phyloP scores from a whole-genome alignment of 2,329 filamentous ascomycete genomes.

The Pseudogymnoascus pannorum region DNA sequence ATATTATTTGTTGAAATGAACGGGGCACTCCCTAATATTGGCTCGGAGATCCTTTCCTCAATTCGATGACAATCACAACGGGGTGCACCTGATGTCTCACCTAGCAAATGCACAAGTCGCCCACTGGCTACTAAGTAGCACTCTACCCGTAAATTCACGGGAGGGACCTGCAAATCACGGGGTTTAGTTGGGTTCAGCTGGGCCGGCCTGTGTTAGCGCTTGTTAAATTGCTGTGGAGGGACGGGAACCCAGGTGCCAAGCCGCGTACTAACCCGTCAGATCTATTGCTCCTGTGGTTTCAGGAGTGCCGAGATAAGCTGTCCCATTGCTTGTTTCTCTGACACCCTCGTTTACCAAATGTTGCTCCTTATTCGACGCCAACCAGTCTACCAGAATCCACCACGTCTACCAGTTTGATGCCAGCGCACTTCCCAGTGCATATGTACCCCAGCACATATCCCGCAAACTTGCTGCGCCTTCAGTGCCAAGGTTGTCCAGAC shows the following conservation, averaged over 20 bases:
- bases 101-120: not conserved
- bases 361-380: not conserved
- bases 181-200: not conserved
- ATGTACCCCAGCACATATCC: constrained; percentile 5
- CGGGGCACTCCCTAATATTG: not conserved
- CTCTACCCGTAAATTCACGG: not conserved
- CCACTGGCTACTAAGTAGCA: no score
- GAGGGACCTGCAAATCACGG: not conserved
- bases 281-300: constrained; percentile 1
- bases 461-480: not conserved
- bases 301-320: not conserved
- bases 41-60: not conserved
- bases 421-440: not conserved
- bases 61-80: not conserved
- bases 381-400: not conserved
- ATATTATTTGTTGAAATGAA: not conserved
- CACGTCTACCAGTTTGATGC: not conserved
- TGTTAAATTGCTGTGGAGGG: not conserved
- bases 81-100: not conserved
- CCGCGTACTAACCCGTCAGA: not conserved
- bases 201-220: not conserved
- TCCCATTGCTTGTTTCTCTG: not conserved
- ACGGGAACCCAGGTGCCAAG: not conserved
- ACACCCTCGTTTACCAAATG: not conserved
- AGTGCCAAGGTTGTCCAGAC: not conserved